A percentile compares a stretch with the other conserved stretches of the same genome.
Conservation (phyloP, 441 rosid genomes). For the Cnidoscolus chayamansa region DNA sequence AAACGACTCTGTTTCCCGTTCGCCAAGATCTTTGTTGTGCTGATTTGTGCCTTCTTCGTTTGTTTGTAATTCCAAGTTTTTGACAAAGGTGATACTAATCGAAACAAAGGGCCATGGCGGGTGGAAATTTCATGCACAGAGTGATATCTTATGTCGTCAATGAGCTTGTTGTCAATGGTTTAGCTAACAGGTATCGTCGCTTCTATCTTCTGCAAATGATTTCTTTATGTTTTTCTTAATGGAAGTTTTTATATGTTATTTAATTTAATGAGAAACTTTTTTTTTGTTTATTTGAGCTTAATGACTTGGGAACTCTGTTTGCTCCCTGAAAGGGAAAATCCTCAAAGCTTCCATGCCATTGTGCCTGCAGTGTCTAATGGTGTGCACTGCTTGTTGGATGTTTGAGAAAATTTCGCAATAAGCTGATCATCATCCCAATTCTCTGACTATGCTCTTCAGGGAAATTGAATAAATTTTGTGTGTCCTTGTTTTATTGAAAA, state of each 20-base stretch:
- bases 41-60: not conserved
- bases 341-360: slow-evolving; percentile 1
- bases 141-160: slow-evolving; percentile 70
- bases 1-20: not conserved
- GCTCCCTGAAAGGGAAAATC: slow-evolving; percentile 24
- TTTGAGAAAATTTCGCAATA: slow-evolving; percentile 5
- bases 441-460: not conserved
- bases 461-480: not conserved
- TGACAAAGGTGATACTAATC: not conserved
- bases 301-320: slow-evolving; percentile 14
- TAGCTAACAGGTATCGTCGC: slow-evolving; percentile 66
- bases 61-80: not conserved
- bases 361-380: not conserved
- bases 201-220: not conserved
- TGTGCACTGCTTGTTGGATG: not conserved
- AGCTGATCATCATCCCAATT: not conserved
- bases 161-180: slow-evolving; percentile 74
- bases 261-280: not conserved
- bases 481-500: not conserved
- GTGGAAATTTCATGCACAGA: slow-evolving; percentile 78
- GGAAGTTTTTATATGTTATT: not conserved
- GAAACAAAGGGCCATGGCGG: slow-evolving; percentile 52
- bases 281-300: not conserved
- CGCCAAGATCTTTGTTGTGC: not conserved
- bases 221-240: not conserved